A percentile compares a stretch with the other conserved stretches of the same genome.
Evolutionary conservation across 345 rosid genomes (phyloP).

Genomic region (Aegle marmelos): DNA sequence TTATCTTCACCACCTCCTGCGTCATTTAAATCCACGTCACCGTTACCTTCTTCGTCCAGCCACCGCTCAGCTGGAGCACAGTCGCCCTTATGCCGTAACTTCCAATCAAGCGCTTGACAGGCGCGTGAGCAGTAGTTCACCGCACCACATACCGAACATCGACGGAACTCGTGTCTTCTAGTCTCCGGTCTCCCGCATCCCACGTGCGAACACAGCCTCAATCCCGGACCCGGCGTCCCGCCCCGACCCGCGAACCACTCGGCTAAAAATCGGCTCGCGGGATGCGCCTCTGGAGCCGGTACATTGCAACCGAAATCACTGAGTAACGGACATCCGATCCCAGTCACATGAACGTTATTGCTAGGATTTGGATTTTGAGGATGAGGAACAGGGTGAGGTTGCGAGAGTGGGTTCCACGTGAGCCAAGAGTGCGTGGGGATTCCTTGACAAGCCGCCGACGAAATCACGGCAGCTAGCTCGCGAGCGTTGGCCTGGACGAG

Average conservation of each 20-base stretch:
- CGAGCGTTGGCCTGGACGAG: conserved; percentile 95
- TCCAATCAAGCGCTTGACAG: conserved; percentile 97
- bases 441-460: conserved; percentile 31
- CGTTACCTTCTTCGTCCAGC: conserved; percentile 56
- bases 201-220: conserved; percentile 75
- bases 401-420: conserved; percentile 43
- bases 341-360: conserved; percentile 25
- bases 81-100: conserved; percentile 75
- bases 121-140: conserved; percentile 98
- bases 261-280: conserved; percentile 64
- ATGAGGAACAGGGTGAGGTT: background rate
- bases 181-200: conserved; percentile 95
- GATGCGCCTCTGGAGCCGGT: conserved; percentile 87
- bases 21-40: conserved; percentile 9
- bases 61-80: conserved; percentile 70
- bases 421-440: conserved; percentile 45
- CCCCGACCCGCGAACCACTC: conserved; percentile 66
- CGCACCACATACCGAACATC: conserved; percentile 91
- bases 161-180: conserved; percentile 81
- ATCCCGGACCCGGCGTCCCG: conserved; percentile 43
- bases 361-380: conserved; percentile 4
- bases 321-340: conserved; percentile 62
- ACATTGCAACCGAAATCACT: conserved; percentile 98
- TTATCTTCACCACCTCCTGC: conserved; percentile 22
- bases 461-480: conserved; percentile 71